A percentile compares a stretch with the other conserved stretches of the same genome.
These are phyloP conservation scores for Hypomontagnella monticulosa DNA, from an alignment of 495 filamentous ascomycete genomes.

Conservation along the genomic window DNA sequence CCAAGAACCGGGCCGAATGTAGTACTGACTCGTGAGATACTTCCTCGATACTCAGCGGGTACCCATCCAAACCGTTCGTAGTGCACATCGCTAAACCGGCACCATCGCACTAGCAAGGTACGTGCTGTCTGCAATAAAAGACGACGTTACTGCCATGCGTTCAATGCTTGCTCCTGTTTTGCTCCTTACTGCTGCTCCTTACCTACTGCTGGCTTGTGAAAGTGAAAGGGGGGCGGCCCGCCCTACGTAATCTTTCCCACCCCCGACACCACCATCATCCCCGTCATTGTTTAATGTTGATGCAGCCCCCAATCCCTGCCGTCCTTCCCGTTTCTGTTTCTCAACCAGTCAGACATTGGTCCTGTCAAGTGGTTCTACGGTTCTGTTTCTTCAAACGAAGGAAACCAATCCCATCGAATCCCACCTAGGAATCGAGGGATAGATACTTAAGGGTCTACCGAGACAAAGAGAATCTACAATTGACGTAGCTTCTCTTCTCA, in stretches of 20 bases:
- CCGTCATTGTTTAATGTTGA: slow-evolving; percentile 3
- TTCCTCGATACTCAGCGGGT: neutral
- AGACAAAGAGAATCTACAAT: neutral
- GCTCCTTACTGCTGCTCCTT: neutral
- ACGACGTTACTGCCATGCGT: neutral
- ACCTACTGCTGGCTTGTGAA: slow-evolving; percentile 20
- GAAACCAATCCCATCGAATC: slow-evolving; percentile 1
- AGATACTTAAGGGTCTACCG: no score
- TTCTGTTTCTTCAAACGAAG: neutral
- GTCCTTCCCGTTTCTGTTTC: neutral
- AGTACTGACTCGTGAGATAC: slow-evolving; percentile 6
- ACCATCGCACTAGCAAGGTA: slow-evolving; percentile 8
- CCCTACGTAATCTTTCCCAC: slow-evolving; percentile 28
- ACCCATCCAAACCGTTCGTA: slow-evolving; percentile 1
- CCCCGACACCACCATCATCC: neutral
- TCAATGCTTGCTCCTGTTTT: neutral
- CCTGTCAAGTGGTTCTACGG: no score
- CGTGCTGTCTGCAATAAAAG: slow-evolving; percentile 14
- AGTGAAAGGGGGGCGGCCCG: slow-evolving; percentile 18
- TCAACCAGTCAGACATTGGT: neutral
- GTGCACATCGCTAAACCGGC: slow-evolving; percentile 1
- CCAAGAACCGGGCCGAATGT: slow-evolving; percentile 35
- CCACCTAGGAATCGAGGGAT: slow-evolving; percentile 14
- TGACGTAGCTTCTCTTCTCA: slow-evolving; percentile 11
- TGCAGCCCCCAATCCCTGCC: slow-evolving; percentile 6